Base-by-base conservation (phyloP, 2,329 filamentous ascomycete species). In the Phialocephala subalpina region DNA sequence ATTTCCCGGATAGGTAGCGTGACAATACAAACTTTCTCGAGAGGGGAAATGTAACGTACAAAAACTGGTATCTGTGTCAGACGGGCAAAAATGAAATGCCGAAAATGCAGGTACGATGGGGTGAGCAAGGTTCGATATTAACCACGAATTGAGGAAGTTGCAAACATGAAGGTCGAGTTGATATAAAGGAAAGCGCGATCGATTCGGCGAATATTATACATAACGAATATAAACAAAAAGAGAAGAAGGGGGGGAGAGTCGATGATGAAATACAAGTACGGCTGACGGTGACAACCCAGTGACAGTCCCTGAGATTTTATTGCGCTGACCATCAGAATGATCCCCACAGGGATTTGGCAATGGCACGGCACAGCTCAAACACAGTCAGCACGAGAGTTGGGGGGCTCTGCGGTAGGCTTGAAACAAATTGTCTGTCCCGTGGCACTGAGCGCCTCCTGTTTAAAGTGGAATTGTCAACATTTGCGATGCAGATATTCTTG, bases 351-450 rank as follows among this genome's bases (percentile, higher is more conserved):
- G 49, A 33, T 29, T 18, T 25, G 49, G 49, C 25, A 27, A 53
- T 53, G 49, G 49, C 49, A 53, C 49, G 29, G 49, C 49, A 27
- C 25, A 12, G 25, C 49, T 53, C 49, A 53, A 27, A 53, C 49
- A 53, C 25, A 12, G 27, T 12, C 11, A 33, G 14, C 25, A 25
- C 25, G 29, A 25, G 11, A 18, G 14, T 53, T 33, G 18, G 42
- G 42, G 42, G n/a, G 45, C 45, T 22, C 45, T 49, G 45, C 45
- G 45, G 45, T n/a, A 14, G 3, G 18, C n/a, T 22, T 49, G 45
- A 49, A 49, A 33, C 29, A 33, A 33, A 11, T 22, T 49, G 20
- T 25, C 40, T 49, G 45, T 49, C 20, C 22, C 45, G 45, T 12
- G n/a, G 45, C n/a, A 22, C 45, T 9, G 45, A 22, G 45, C n/a